Evolutionary conservation across 2,329 filamentous ascomycete genomes (phyloP).

Genomic region (Aaosphaeria arxii): DNA sequence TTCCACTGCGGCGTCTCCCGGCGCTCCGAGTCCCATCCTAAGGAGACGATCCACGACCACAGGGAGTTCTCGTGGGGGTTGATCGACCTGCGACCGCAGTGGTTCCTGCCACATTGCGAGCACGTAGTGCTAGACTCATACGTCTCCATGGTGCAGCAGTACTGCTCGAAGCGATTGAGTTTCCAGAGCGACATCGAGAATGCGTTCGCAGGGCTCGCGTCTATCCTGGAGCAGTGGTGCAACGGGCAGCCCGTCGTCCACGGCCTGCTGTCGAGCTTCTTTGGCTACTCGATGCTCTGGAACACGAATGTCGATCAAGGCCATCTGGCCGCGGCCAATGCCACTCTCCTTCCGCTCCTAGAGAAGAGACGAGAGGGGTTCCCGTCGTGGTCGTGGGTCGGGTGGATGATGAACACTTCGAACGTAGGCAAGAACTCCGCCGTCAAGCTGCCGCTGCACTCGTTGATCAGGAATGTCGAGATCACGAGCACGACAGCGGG

Average conservation of each 20-base stretch:
- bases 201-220: neutral
- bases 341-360: neutral
- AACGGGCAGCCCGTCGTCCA: neutral
- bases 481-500: neutral
- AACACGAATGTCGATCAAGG: neutral
- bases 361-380: neutral
- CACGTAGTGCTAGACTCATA: neutral
- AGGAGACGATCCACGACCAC: neutral
- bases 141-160: neutral
- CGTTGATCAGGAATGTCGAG: neutral
- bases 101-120: neutral
- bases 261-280: neutral
- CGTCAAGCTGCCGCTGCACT: neutral
- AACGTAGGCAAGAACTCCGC: neutral
- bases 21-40: neutral
- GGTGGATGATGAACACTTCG: neutral
- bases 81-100: neutral
- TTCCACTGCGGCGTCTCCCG: neutral
- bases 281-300: neutral
- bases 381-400: slow-evolving; percentile 1
- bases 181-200: neutral
- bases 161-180: neutral
- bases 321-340: neutral
- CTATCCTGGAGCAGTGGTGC: neutral
- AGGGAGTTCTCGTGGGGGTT: no score